Base-by-base conservation (phyloP, 768 basidiomycete species). In the Leccinum obscurum region DNA sequence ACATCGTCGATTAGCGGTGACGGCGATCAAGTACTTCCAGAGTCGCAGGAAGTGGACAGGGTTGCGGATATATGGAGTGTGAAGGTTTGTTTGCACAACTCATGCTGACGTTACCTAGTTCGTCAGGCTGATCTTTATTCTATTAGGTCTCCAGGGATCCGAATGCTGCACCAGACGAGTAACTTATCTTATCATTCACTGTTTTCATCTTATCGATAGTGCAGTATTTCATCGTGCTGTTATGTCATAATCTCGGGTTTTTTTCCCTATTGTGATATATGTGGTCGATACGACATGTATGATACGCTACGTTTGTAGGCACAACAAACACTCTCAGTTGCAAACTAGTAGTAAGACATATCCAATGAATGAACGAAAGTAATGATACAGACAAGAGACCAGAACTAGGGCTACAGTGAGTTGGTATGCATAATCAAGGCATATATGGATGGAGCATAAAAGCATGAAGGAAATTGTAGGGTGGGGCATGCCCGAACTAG, bases 61-160 rank as follows among this genome's bases (percentile, higher is more conserved):
- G 81, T 90, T 55, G 89, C 89, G 22, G 83, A 89, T 70, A 84
- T 93, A 60, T 93, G 87, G 91, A 80, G 79, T 73, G 77, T 87
- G 57, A 89, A 89, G 81, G 88, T 89, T n/a, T 39, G 78, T 70
- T 56, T 17, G 49, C 14, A 59, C n/a, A 49, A 6, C 26, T 26
- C 51, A 26, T 6, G 15, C 9, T 37, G 15, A 46, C 34, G 9
- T 24, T 17, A 30, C 17, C 13, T 54, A 2, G 30, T 30, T 8
- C 17, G 7, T 20, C 4, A 8, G 46, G n/a, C 37, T 64, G 34
- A 62, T 39, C 35, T 39, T 44, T 28, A 22, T 20, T 17, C 10
- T 39, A 20, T 9, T 41, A 83, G 81, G 77, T 83, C 32, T 83
- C 75, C 66, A 77, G 77, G 52, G 81, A 82, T 67, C 77, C 78